phyloP scores from a whole-genome alignment of 2,329 filamentous ascomycete genomes.

The Beauveria varroae region DNA sequence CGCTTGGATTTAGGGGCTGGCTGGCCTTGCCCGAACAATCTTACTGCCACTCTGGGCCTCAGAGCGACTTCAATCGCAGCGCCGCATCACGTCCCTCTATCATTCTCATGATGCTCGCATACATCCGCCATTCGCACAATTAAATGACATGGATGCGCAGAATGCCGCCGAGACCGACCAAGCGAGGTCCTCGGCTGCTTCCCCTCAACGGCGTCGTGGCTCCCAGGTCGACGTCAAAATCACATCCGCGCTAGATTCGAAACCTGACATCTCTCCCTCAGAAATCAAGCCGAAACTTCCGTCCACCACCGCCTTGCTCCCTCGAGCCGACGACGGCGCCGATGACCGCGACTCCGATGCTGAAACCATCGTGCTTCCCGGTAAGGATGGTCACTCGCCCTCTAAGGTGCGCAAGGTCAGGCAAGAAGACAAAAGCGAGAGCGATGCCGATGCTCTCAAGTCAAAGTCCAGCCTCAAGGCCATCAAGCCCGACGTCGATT shows the following conservation, averaged over 20 bases:
- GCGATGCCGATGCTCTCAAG: slow-evolving; percentile 36
- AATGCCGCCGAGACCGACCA: slow-evolving; percentile 57
- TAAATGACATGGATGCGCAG: slow-evolving; percentile 63
- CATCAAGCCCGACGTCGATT: slow-evolving; percentile 27
- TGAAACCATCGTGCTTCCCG: slow-evolving; percentile 62
- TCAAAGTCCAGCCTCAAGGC: slow-evolving; percentile 26
- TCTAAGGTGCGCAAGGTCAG: slow-evolving; percentile 58
- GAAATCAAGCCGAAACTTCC: slow-evolving; percentile 18
- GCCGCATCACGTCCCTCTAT: slow-evolving; percentile 14
- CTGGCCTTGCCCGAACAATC: neutral
- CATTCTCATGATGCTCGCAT: slow-evolving; percentile 49
- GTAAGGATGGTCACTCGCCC: slow-evolving; percentile 57
- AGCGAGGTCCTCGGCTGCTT: slow-evolving; percentile 50
- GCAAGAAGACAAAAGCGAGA: slow-evolving; percentile 56
- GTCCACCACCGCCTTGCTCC: slow-evolving; percentile 26
- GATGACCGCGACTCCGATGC: slow-evolving; percentile 61
- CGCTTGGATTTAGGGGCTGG: slow-evolving; percentile 7
- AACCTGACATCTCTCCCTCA: slow-evolving; percentile 1
- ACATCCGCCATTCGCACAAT: slow-evolving; percentile 40
- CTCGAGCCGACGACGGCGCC: slow-evolving; percentile 27
- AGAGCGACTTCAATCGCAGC: slow-evolving; percentile 10
- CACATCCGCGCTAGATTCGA: slow-evolving; percentile 3
- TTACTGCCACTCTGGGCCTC: neutral
- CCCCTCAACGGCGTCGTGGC: slow-evolving; percentile 31
- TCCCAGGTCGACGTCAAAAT: slow-evolving; percentile 11